A percentile compares a stretch with the other conserved stretches of the same genome.
Conservation (phyloP, 805 yeast species). For the Metschnikowia noctiluminum region DNA sequence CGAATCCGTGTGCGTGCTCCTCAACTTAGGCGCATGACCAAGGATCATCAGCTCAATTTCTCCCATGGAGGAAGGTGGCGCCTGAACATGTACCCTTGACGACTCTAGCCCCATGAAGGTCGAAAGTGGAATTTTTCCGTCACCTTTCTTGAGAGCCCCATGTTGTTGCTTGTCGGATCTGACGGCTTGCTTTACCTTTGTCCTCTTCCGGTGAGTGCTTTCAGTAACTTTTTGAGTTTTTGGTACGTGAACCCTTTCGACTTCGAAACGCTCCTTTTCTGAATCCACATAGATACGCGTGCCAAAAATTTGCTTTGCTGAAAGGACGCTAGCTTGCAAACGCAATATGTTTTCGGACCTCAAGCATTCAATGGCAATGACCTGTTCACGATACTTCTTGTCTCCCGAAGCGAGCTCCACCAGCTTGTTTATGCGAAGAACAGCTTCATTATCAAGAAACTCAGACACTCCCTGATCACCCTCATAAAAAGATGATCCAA, state of each 20-base stretch:
- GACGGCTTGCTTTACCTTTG: slow-evolving; percentile 1
- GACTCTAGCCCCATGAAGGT: neutral
- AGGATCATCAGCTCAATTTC: slow-evolving; percentile 37
- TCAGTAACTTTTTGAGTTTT: slow-evolving; percentile 7
- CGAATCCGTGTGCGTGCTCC: slow-evolving; percentile 3
- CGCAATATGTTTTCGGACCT: slow-evolving; percentile 30
- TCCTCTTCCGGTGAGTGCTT: neutral
- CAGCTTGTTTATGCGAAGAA: slow-evolving; percentile 13
- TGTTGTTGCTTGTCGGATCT: neutral
- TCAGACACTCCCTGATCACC: slow-evolving; percentile 16
- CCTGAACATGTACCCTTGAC: neutral
- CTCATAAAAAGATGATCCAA: slow-evolving; percentile 19
- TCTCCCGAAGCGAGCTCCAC: slow-evolving; percentile 11
- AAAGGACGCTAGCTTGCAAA: slow-evolving; percentile 23
- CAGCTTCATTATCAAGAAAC: slow-evolving; percentile 22
- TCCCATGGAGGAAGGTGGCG: slow-evolving; percentile 26
- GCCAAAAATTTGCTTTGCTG: slow-evolving; percentile 23
- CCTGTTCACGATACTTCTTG: slow-evolving; percentile 2
- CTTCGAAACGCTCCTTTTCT: slow-evolving; percentile 5
- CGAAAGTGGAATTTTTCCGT: neutral
- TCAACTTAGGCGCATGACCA: slow-evolving; percentile 28
- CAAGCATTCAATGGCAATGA: slow-evolving; percentile 9
- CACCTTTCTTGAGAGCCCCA: neutral
- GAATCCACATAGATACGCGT: slow-evolving; percentile 5
- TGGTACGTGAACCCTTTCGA: slow-evolving; percentile 11